These are phyloP conservation scores for Saccharomycopsis fermentans DNA, from an alignment of 805 yeast species.

Conservation along the genomic window DNA sequence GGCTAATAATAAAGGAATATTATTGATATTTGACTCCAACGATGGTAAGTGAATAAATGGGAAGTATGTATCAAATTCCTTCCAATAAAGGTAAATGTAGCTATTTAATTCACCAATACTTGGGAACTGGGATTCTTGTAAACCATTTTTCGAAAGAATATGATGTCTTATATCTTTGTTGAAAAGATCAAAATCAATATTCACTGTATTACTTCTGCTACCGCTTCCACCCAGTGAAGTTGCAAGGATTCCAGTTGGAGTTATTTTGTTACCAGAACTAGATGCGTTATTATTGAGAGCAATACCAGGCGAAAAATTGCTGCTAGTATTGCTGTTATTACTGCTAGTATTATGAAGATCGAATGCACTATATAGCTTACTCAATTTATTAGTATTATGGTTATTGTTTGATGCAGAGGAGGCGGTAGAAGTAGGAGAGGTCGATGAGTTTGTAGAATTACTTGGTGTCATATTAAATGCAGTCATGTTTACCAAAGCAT, in stretches of 20 bases:
- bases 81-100: conserved; percentile 63
- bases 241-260: not conserved
- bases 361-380: not conserved
- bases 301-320: conserved; percentile 17
- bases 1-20: conserved; percentile 57
- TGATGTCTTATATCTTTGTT: conserved; percentile 20
- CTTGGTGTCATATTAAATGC: not conserved
- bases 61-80: conserved; percentile 71
- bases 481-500: not conserved
- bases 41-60: conserved; percentile 75
- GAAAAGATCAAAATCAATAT: conserved; percentile 14
- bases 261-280: not conserved
- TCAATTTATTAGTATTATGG: not conserved
- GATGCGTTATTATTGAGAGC: not conserved
- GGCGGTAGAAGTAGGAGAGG: not conserved
- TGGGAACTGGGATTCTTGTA: conserved; percentile 58
- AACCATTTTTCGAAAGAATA: conserved; percentile 44
- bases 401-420: not conserved
- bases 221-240: not conserved
- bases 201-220: conserved; percentile 4
- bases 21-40: conserved; percentile 40
- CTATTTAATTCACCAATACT: conserved; percentile 64
- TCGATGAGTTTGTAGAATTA: not conserved
- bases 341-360: conserved; percentile 1
- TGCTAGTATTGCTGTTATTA: conserved; percentile 14